phyloP scores from a whole-genome alignment of 1,284 basidiomycete species.

The Phylloboletellus chloephorus region DNA sequence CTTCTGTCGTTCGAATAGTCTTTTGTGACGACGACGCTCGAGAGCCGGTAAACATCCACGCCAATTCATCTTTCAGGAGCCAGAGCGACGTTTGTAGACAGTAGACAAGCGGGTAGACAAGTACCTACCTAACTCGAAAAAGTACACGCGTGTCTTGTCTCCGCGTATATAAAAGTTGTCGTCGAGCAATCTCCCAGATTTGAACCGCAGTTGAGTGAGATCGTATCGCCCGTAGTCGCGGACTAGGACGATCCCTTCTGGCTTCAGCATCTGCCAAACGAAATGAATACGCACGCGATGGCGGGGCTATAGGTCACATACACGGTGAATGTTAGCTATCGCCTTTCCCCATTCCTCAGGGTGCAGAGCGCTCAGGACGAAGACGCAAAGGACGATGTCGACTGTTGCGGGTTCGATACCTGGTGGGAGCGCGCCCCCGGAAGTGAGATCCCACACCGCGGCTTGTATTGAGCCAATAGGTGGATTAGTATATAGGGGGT shows the following conservation, averaged over 20 bases:
- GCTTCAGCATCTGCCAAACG: constrained; percentile 75
- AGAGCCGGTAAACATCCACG: constrained; percentile 69
- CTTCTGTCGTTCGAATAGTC: constrained; percentile 32
- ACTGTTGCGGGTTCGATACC: constrained; percentile 62
- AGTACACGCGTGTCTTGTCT: constrained; percentile 95
- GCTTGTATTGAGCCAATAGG: constrained; percentile 71
- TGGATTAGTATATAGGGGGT: constrained; percentile 67
- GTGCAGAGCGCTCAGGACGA: constrained; percentile 91
- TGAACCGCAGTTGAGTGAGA: constrained; percentile 91
- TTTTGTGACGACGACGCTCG: constrained; percentile 37
- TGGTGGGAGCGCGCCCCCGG: constrained; percentile 54
- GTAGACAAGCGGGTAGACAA: not conserved
- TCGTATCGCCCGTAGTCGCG: constrained; percentile 97
- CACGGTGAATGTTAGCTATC: constrained; percentile 77
- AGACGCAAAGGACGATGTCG: constrained; percentile 91
- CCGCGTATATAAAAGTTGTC: constrained; percentile 95
- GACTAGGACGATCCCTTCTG: constrained; percentile 78
- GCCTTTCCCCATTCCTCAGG: constrained; percentile 90
- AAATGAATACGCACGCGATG: not conserved
- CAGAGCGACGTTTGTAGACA: not conserved
- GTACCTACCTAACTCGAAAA: constrained; percentile 75
- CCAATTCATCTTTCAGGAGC: constrained; percentile 64
- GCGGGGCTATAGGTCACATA: constrained; percentile 29
- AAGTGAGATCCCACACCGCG: constrained; percentile 89
- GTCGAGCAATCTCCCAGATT: constrained; percentile 78